phyloP scores from a whole-genome alignment of 257 asterid genomes.

The Leptodermis oblonga region DNA sequence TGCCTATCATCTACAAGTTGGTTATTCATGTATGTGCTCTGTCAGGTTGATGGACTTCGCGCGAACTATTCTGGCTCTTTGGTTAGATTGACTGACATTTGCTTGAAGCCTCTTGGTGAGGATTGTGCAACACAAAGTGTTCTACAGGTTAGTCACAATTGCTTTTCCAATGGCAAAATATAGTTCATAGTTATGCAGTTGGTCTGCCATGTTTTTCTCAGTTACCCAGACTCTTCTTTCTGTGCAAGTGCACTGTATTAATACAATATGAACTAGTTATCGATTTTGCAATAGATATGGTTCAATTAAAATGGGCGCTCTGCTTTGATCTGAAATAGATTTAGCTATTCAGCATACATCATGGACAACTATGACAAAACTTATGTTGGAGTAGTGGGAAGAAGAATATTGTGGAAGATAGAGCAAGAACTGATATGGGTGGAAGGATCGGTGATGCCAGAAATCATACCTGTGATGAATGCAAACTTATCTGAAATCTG shows the following conservation, averaged over 20 bases:
- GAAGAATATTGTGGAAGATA: not conserved
- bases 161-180: not conserved
- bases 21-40: slow-evolving; percentile 6
- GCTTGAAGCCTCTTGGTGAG: slow-evolving; percentile 96
- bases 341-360: not conserved
- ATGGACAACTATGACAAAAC: slow-evolving; percentile 1
- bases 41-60: slow-evolving; percentile 80
- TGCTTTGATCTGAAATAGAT: not conserved
- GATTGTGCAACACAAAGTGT: slow-evolving; percentile 98
- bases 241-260: no score
- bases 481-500: no score
- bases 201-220: not conserved
- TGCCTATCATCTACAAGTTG: not conserved
- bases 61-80: slow-evolving; percentile 76
- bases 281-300: not conserved
- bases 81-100: slow-evolving; percentile 87
- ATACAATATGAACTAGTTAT: no score
- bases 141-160: slow-evolving; percentile 59
- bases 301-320: not conserved
- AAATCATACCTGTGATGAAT: not conserved
- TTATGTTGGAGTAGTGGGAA: not conserved
- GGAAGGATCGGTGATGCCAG: no score
- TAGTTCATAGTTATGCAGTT: not conserved
- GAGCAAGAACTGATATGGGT: not conserved
- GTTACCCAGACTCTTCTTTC: not conserved